These are phyloP conservation scores for Talaromyces verruculosus DNA, from an alignment of 2,329 filamentous ascomycete species.

Conservation along the genomic window DNA sequence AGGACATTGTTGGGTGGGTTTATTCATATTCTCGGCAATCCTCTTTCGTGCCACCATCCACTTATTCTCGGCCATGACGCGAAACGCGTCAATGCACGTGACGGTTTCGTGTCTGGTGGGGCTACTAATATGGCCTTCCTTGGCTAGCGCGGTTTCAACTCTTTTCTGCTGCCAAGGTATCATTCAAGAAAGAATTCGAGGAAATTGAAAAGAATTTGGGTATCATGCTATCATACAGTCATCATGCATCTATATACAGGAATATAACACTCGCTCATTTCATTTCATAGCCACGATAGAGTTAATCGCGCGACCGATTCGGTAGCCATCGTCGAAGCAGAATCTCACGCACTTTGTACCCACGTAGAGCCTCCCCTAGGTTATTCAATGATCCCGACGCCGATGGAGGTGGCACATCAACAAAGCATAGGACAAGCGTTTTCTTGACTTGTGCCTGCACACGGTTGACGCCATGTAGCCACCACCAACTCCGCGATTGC, in stretches of 20 bases:
- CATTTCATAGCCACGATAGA: neutral
- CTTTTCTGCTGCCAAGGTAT: too few relatives aligned
- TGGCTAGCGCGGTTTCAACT: conserved; percentile 5
- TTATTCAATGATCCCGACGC: conserved; percentile 49
- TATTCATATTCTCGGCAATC: neutral
- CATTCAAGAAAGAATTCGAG: neutral
- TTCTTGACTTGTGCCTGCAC: conserved; percentile 89
- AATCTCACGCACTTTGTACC: conserved; percentile 78
- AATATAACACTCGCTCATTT: neutral
- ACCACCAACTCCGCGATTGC: conserved; percentile 49
- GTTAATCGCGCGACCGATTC: conserved; percentile 69
- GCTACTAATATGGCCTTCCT: conserved; percentile 2
- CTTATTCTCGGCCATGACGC: conserved; percentile 14
- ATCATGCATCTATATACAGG: conserved; percentile 13
- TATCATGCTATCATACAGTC: conserved; percentile 22
- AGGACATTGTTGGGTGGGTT: neutral
- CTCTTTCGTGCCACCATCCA: neutral
- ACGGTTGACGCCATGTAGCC: conserved; percentile 80
- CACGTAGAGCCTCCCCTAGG: conserved; percentile 62
- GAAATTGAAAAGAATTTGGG: conserved; percentile 1
- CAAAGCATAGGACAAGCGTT: conserved; percentile 83
- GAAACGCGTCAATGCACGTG: conserved; percentile 22
- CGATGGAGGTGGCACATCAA: conserved; percentile 76
- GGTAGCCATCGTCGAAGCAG: conserved; percentile 79
- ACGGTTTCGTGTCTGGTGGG: conserved; percentile 3